Base-by-base conservation (phyloP, 31 red algal species). In the Endocladia muricata region DNA sequence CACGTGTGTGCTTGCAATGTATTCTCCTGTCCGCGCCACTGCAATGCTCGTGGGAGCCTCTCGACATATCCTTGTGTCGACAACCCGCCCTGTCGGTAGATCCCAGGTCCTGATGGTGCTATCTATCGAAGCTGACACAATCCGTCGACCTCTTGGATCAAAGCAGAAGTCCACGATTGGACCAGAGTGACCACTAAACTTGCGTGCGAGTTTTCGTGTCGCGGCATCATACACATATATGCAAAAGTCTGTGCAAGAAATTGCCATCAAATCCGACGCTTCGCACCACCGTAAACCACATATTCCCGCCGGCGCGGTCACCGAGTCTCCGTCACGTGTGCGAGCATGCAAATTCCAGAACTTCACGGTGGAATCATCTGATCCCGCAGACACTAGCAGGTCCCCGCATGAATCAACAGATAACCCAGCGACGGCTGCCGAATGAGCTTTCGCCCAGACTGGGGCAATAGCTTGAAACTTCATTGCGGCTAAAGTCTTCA, bases 21-120 rank as follows among this genome's bases (percentile, higher is more conserved):
- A 99, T 55, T 91, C 85, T 48, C 90, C 90, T 41, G 55, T 76
- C 0, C 92, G 96, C 33, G 92, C 86, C 11, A 92, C 63, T 23
- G 96, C 84, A 40, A 92, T 62, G 35, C 88, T 93, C 6, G 90
- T 80, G 25, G 93, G 92, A 3, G 93, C 63, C 32, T 82, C 65
- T 19, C 32, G 25, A 56, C 90, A 91, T n/a, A 58, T 17, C 34
- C 93, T 66, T 29, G 80, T 80, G 69, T 95, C 92, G 1, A 94
- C 41, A 39, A 72, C 55, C 36, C 75, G 64, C 9, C 96, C 96
- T 34, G 85, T 81, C n/a, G 77, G 84, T 34, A 99, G 58, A 75
- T 95, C 89, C 96, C 96, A 99, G 7, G 93, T 91, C 51, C 78
- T 61, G 41, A 99, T 44, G 32, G 88, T 93, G 42, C 89, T 87